Evolutionary conservation across 108 stramenopile species (phyloP), one percentile per base, ranked within the genome.

Genomic region (Nitzschia putrida): DNA sequence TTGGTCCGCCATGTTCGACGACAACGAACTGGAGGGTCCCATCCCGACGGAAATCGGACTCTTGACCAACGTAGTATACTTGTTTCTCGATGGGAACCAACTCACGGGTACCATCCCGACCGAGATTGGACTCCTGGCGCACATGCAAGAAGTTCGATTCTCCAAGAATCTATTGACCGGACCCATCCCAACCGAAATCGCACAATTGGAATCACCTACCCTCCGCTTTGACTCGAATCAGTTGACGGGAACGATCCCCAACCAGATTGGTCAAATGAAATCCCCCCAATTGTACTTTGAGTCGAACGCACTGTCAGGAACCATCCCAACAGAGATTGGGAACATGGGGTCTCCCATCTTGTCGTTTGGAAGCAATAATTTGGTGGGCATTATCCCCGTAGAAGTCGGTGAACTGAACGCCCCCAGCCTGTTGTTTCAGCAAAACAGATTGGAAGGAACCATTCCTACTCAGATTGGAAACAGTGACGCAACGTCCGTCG

Each of bases 161-260:
- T 55, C 69, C 24, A 56, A 20, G 50, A 63, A 49, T 44, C 6
- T 21, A 69, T 51, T 88, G 8, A 54, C 68, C 25, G 84, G 86
- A 25, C 57, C 75, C 10, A 82, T 88, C 41, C 87, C 84, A 14
- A 39, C 66, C 14, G 73, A 74, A 21, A 83, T 87, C 54, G 83
- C 81, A 42, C 76, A 70, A 26, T 73, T 77, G 85, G 0, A 83
- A 78, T 22, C 53, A 79, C 53, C 64, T 74, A 43, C 69, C 57
- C n/a, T 86, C 20, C 71, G 56, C 57, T 71, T 84, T 66, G 50
- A 60, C 16, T 8, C 10, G 12, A 71, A 71, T 41, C 29, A 8
- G 22, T 61, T 71, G 25, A 20, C 25, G 16, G 70, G 60, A 10
- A 53, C 54, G n/a, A 66, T 74, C 23, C 81, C 77, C 0, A 44